Evolutionary conservation across 2,329 filamentous ascomycete genomes (phyloP).

Genomic region (Remersonia thermophila): DNA sequence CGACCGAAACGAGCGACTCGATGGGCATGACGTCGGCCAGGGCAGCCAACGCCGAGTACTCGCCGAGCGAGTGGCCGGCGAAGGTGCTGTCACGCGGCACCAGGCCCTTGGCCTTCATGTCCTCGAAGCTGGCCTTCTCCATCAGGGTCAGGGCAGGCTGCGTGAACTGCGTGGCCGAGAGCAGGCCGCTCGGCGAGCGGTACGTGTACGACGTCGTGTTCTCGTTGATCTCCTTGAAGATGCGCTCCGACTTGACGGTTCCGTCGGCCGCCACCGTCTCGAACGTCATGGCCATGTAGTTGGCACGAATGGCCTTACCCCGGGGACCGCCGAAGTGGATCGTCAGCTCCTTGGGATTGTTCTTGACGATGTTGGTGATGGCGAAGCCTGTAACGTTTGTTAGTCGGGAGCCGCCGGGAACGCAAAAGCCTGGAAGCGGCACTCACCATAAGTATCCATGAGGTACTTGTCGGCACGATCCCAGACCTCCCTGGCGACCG

Average conservation of each 20-base stretch:
- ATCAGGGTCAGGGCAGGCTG: conserved; percentile 94
- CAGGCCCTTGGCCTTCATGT: conserved; percentile 94
- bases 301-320: conserved; percentile 93
- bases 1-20: conserved; percentile 92
- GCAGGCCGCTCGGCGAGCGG: conserved; percentile 80
- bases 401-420: conserved; percentile 5
- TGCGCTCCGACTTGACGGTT: conserved; percentile 93
- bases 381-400: conserved; percentile 54
- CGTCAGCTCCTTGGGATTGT: conserved; percentile 97
- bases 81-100: conserved; percentile 95
- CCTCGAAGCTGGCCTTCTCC: conserved; percentile 99
- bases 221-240: conserved; percentile 96
- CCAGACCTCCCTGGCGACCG: conserved; percentile 95
- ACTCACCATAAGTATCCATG: conserved; percentile 90
- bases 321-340: conserved; percentile 95
- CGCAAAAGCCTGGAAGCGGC: not conserved
- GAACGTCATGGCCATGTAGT: conserved; percentile 99
- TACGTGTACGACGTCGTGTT: conserved; percentile 94
- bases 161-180: conserved; percentile 97
- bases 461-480: conserved; percentile 96
- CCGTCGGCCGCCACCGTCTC: conserved; percentile 93
- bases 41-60: conserved; percentile 93
- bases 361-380: conserved; percentile 97
- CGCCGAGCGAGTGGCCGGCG: conserved; percentile 92
- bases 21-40: conserved; percentile 99